Percentiles rank a stretch among this genome's conserved stretches.
Evolutionary conservation across 202 grass and related monocot species (phyloP).

Genomic region (Eragrostis tef): DNA sequence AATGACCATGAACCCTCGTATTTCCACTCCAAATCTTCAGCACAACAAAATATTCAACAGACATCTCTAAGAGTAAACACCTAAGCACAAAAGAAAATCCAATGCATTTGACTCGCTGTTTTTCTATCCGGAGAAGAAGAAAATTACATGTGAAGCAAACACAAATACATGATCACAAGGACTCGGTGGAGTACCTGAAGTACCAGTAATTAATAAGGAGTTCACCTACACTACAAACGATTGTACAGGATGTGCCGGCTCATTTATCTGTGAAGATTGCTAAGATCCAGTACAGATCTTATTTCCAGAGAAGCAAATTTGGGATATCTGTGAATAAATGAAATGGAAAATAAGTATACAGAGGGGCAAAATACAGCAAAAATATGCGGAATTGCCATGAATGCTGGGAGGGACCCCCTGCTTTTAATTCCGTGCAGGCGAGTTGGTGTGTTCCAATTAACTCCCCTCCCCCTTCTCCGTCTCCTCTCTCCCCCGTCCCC

Average conservation of each 20-base stretch:
- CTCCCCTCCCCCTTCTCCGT: conserved; percentile 26
- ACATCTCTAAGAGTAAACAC: conserved; percentile 7
- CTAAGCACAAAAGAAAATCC: background rate
- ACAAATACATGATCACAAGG: background rate
- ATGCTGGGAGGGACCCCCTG: conserved; percentile 50
- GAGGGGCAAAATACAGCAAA: conserved; percentile 1
- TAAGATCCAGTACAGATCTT: conserved; percentile 23
- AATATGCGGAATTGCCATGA: conserved; percentile 45
- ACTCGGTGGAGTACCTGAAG: background rate
- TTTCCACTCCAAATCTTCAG: conserved; percentile 1
- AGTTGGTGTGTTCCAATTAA: conserved; percentile 63
- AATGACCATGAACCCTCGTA: conserved; percentile 40
- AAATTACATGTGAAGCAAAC: background rate
- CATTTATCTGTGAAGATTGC: conserved; percentile 27
- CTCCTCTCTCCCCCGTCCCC: background rate
- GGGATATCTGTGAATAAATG: conserved; percentile 37
- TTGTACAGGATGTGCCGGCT: background rate
- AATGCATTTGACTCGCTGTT: conserved; percentile 4
- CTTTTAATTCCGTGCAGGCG: conserved; percentile 66
- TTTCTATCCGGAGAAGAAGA: background rate
- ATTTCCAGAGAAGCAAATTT: conserved; percentile 18
- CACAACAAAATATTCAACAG: conserved; percentile 29
- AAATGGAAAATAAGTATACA: background rate
- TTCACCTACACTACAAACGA: background rate
- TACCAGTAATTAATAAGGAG: conserved; percentile 1